Evolutionary conservation across 2,329 filamentous ascomycete genomes (phyloP), one percentile per base, ranked within the genome.

Genomic region (Talaromyces pinophilus): DNA sequence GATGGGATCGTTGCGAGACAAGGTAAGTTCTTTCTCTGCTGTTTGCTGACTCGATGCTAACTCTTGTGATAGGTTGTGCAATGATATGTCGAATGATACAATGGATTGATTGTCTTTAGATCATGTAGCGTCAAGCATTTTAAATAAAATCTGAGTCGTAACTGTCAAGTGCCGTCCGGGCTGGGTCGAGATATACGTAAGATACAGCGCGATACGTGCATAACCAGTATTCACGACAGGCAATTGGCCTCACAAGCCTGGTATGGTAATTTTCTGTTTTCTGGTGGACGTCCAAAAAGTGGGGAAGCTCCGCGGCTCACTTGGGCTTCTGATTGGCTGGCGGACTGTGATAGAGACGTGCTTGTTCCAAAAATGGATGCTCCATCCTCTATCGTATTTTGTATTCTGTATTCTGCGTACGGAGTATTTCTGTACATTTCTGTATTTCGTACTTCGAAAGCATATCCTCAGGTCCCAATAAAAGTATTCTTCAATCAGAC

Each of bases 1-100:
- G 90, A 90, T 98, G 84, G 93, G 92, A 65, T 89, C 87, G 74
- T 81, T 99, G 79, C 87, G 94, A 80, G 95, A 98, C 84, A 99
- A 98, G 92, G 95, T 69, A 68, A 59, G 67, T 65, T 67, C 57
- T 68, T 38, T 30, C 25, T 65, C 17, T 50, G 13, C 15, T 11
- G 17, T 28, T 33, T 13, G 10, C 42, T 59, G 57, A 54, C 48
- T 48, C 59, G 50, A 40, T 19, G 35, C 63, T 50, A 40, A 60
- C 33, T 19, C 25, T 40, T 44, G 40, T 60, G 61, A 71, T 70
- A 76, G 74, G 73, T 76, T 70, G 72, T 76, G 68, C 74, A 76
- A 70, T 76, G 73, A 73, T 73, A 64, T 52, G 69, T 71, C 70
- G 67, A 67, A 44, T 59, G 62, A 68, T 54, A 25, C 59, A 60